Evolutionary conservation across 1,284 basidiomycete genomes (phyloP).

Genomic region (Inonotus hispidus): DNA sequence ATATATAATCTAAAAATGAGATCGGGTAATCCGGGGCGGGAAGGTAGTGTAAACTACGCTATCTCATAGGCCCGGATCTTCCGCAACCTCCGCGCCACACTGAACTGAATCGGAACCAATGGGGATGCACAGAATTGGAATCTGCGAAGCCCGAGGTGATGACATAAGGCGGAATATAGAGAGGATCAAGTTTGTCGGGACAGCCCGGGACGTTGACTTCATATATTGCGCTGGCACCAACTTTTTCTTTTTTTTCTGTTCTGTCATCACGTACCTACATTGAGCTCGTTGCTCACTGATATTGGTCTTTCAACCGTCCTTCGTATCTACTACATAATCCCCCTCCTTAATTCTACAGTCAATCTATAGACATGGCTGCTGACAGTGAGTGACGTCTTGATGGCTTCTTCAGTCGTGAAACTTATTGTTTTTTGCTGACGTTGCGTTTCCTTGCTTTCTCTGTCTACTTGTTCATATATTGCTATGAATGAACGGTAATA

Average conservation of each 20-base stretch:
- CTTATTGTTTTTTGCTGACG: not conserved
- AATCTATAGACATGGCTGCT: slow-evolving; percentile 12
- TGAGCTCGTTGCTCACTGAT: not conserved
- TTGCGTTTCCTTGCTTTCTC: not conserved
- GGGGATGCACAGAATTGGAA: not conserved
- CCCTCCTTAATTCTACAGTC: not conserved
- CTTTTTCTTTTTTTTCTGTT: slow-evolving; percentile 3
- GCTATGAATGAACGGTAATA: not conserved
- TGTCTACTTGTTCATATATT: not conserved
- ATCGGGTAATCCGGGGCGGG: not conserved
- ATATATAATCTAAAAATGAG: too few species aligned
- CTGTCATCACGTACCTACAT: not conserved
- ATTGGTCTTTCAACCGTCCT: not conserved
- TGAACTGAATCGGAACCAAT: not conserved
- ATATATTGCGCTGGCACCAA: slow-evolving; percentile 2
- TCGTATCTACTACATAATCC: not conserved
- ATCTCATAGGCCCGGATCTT: not conserved
- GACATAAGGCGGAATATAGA: slow-evolving; percentile 4
- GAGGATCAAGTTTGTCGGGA: slow-evolving; percentile 3
- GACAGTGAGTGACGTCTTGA: slow-evolving; percentile 2
- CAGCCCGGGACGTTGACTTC: slow-evolving; percentile 3
- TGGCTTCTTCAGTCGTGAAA: too few species aligned
- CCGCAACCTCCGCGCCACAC: not conserved
- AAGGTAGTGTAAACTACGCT: not conserved
- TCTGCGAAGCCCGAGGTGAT: not conserved